Conservation (phyloP, 768 basidiomycete species). For the Lactarius hengduanensis region DNA sequence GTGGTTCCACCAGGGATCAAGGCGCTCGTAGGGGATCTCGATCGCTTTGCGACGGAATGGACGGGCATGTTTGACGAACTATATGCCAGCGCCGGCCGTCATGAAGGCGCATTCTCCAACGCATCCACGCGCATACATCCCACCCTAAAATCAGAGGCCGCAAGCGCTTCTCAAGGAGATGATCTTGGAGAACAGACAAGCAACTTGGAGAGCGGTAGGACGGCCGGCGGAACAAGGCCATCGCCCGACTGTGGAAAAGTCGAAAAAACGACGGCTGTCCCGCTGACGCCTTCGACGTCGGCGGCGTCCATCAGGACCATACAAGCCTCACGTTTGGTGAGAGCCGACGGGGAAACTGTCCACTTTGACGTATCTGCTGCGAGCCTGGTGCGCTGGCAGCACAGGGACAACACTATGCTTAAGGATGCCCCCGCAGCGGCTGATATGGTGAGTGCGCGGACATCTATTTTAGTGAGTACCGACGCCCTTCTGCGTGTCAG, state of each 20-base stretch:
- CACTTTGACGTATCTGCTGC: slow-evolving; percentile 1
- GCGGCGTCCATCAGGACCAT: background rate
- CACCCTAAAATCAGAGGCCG: background rate
- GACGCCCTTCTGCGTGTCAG: background rate
- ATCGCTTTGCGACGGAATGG: slow-evolving; percentile 23
- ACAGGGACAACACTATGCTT: slow-evolving; percentile 10
- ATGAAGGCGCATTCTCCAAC: background rate
- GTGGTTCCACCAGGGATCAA: slow-evolving; percentile 15
- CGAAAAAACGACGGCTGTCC: background rate
- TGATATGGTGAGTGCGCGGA: background rate
- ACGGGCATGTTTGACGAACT: slow-evolving; percentile 21
- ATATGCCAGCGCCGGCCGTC: background rate
- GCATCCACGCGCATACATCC: background rate
- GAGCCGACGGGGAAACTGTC: background rate
- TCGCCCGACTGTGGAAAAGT: background rate
- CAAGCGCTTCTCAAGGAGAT: background rate
- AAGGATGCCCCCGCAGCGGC: background rate
- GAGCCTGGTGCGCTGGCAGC: slow-evolving; percentile 12
- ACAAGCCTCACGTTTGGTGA: background rate
- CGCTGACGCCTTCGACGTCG: background rate
- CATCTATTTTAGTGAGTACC: background rate
- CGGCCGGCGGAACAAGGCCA: background rate
- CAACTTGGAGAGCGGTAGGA: background rate
- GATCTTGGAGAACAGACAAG: background rate
- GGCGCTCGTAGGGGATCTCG: slow-evolving; percentile 18